phyloP scores from a whole-genome alignment of 2,329 filamentous ascomycete genomes.

The Thelonectria blattea region DNA sequence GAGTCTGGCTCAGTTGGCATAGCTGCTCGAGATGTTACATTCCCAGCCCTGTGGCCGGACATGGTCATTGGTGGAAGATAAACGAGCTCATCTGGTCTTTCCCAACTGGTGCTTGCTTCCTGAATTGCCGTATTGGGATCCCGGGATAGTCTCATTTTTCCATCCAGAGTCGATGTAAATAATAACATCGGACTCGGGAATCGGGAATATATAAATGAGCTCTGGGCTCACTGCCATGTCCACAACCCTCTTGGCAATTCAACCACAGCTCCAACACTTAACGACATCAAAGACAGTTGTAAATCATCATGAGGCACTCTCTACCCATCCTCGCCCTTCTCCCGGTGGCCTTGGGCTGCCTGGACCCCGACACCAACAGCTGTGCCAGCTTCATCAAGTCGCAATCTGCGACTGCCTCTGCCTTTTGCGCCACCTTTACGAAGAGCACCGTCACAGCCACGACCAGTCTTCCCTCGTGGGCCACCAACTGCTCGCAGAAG shows the following conservation, averaged over 20 bases:
- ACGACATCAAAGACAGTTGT: neutral
- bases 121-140: slow-evolving; percentile 1
- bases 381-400: slow-evolving; percentile 7
- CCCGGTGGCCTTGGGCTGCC: neutral
- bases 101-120: slow-evolving; percentile 6
- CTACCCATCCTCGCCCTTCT: slow-evolving; percentile 2
- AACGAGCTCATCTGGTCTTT: neutral
- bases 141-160: neutral
- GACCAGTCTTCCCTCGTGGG: slow-evolving; percentile 1
- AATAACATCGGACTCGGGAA: neutral
- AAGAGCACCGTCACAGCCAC: slow-evolving; percentile 1
- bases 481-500: slow-evolving; percentile 1
- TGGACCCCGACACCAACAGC: slow-evolving; percentile 3
- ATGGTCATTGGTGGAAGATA: slow-evolving; percentile 11
- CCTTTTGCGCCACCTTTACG: slow-evolving; percentile 2
- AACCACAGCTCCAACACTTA: neutral
- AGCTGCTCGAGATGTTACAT: neutral
- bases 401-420: neutral
- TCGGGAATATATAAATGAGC: neutral
- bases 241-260: neutral
- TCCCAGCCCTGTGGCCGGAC: neutral
- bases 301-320: neutral
- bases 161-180: neutral
- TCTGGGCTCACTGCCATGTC: neutral
- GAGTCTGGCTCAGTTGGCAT: neutral